These are phyloP conservation scores for Aspergillus transmontanensis DNA, from an alignment of 2,329 filamentous ascomycete genomes.

Conservation along the genomic window DNA sequence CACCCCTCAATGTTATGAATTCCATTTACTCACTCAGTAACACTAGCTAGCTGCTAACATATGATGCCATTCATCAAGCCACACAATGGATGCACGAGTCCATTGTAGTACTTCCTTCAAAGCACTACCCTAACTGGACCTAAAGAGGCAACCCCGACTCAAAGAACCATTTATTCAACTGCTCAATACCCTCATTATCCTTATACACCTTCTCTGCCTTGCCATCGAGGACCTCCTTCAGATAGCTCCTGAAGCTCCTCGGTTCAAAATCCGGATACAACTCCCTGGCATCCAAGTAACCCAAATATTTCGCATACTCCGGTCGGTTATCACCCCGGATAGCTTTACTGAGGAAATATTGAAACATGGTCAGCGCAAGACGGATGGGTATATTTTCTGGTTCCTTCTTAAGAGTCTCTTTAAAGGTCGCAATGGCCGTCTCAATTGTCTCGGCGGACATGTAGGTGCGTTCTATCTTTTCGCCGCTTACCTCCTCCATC, in stretches of 20 bases:
- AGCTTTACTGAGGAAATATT: constrained; percentile 46
- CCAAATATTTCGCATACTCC: constrained; percentile 52
- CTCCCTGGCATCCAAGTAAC: constrained; percentile 51
- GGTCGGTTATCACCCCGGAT: constrained; percentile 53
- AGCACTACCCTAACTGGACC: background rate
- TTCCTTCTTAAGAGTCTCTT: background rate
- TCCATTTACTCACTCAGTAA: no score
- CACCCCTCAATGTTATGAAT: accelerated
- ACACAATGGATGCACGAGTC: no score
- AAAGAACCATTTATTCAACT: background rate
- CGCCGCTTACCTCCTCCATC: background rate
- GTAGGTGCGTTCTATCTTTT: background rate
- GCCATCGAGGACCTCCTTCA: constrained; percentile 39
- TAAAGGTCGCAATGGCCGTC: background rate
- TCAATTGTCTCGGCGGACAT: background rate
- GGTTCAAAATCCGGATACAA: constrained; percentile 53
- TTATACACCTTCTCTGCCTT: constrained; percentile 19
- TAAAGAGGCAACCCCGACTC: background rate
- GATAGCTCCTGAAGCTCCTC: constrained; percentile 34
- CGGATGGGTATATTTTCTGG: background rate
- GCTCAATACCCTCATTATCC: background rate
- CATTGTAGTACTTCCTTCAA: background rate
- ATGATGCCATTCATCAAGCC: no score
- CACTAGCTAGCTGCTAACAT: no score
- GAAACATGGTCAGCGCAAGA: constrained; percentile 1